These are phyloP conservation scores for Linum trigynum DNA, from an alignment of 345 rosid species.

Conservation along the genomic window DNA sequence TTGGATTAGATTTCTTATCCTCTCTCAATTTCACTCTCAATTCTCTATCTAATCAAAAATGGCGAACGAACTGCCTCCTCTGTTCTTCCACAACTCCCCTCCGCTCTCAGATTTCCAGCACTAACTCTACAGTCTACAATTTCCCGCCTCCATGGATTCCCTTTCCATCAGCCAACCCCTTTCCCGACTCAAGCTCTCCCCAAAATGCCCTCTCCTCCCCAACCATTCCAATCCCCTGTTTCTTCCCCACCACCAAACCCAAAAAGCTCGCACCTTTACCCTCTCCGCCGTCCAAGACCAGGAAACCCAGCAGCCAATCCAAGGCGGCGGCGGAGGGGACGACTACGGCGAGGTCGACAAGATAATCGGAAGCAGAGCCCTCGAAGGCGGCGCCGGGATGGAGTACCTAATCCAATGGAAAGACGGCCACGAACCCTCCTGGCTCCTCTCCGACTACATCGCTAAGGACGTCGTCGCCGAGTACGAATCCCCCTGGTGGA, in stretches of 20 bases:
- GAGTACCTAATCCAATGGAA: constrained; percentile 88
- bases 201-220: constrained; percentile 12
- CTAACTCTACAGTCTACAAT: too few relatives aligned
- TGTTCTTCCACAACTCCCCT: neutral
- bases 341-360: constrained; percentile 71
- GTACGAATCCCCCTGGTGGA: constrained; percentile 92
- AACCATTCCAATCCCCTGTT: constrained; percentile 15
- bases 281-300: constrained; percentile 44
- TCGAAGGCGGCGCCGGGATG: constrained; percentile 41
- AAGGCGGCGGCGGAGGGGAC: constrained; percentile 22
- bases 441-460: constrained; percentile 62
- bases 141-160: constrained; percentile 35
- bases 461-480: constrained; percentile 84
- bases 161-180: constrained; percentile 36
- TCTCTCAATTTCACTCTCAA: neutral
- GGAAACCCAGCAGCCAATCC: constrained; percentile 24
- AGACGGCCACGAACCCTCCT: constrained; percentile 77
- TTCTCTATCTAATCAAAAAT: neutral
- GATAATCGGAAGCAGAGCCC: constrained; percentile 67
- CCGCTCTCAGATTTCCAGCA: neutral
- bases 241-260: constrained; percentile 7
- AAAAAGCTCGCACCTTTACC: constrained; percentile 13
- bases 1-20: constrained; percentile 39
- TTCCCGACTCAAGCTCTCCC: constrained; percentile 31
- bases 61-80: neutral